Conservation (phyloP, 495 filamentous ascomycete species). For the Aspergillus ostianus region DNA sequence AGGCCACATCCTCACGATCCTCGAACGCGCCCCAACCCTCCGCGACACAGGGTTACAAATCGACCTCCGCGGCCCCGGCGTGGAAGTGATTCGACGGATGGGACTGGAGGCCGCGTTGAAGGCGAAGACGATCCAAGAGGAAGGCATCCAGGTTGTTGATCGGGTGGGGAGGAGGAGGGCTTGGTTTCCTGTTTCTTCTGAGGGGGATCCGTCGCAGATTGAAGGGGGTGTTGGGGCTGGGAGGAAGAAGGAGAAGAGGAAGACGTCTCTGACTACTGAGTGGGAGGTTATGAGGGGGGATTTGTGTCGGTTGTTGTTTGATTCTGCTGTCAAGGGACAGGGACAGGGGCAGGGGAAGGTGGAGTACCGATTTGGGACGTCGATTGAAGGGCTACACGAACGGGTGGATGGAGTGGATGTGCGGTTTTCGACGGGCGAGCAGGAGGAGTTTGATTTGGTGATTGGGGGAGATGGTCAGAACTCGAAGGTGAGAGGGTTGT, state of each 20-base stretch:
- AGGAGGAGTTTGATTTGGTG: constrained; percentile 44
- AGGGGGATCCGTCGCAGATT: no score
- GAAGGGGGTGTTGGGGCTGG: constrained; percentile 15
- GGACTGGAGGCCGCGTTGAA: constrained; percentile 32
- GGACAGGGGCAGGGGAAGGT: constrained; percentile 28
- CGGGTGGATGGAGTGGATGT: constrained; percentile 27
- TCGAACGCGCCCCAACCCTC: constrained; percentile 37
- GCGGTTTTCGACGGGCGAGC: constrained; percentile 32
- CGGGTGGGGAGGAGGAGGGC: constrained; percentile 18
- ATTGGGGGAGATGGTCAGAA: constrained; percentile 50
- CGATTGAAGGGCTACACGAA: constrained; percentile 12
- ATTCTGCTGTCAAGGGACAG: constrained; percentile 25
- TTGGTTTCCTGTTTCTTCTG: constrained; percentile 29
- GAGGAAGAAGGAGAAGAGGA: not conserved
- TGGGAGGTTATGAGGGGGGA: constrained; percentile 50
- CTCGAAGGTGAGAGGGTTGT: constrained; percentile 40
- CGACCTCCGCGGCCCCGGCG: constrained; percentile 40
- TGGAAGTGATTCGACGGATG: constrained; percentile 37
- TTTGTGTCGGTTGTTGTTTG: constrained; percentile 34
- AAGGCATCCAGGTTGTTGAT: constrained; percentile 37
- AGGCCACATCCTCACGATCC: constrained; percentile 35
- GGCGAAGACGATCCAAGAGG: constrained; percentile 24
- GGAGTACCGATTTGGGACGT: constrained; percentile 19
- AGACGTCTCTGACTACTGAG: constrained; percentile 38
- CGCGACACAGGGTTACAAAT: constrained; percentile 38